phyloP scores from a whole-genome alignment of 2,329 filamentous ascomycete genomes.

The Aureobasidium leucospermi region DNA sequence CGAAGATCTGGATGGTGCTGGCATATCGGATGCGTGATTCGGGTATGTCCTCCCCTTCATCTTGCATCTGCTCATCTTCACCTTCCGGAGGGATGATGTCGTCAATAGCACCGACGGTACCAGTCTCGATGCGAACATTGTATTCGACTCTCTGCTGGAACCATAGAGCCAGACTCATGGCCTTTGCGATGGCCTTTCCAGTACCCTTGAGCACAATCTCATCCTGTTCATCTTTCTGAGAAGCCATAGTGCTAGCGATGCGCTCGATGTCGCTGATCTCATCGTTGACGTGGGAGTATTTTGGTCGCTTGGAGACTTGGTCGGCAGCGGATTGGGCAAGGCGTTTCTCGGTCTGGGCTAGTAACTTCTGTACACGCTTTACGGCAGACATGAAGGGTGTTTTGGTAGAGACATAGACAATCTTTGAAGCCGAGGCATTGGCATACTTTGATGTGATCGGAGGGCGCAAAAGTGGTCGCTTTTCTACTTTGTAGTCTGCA shows the following conservation, averaged over 20 bases:
- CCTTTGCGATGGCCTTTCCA: slow-evolving; percentile 59
- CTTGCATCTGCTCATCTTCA: slow-evolving; percentile 13
- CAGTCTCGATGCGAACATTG: slow-evolving; percentile 52
- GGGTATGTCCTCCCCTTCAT: slow-evolving; percentile 23
- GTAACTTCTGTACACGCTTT: slow-evolving; percentile 56
- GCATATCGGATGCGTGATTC: slow-evolving; percentile 29
- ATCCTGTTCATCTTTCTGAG: slow-evolving; percentile 33
- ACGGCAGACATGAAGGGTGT: slow-evolving; percentile 63
- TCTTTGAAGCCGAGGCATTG: slow-evolving; percentile 41
- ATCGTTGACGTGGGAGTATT: background rate
- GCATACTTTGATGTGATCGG: slow-evolving; percentile 48
- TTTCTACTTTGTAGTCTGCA: slow-evolving; percentile 42
- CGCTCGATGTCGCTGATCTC: slow-evolving; percentile 13
- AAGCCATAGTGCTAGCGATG: slow-evolving; percentile 20
- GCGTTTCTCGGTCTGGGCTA: slow-evolving; percentile 50
- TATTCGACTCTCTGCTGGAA: slow-evolving; percentile 57
- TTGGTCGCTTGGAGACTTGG: slow-evolving; percentile 20
- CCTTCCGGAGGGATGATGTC: slow-evolving; percentile 45
- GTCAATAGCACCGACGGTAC: slow-evolving; percentile 59
- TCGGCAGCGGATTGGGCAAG: slow-evolving; percentile 34
- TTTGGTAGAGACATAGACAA: slow-evolving; percentile 58
- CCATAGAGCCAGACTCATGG: slow-evolving; percentile 55
- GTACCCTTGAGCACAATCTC: slow-evolving; percentile 57
- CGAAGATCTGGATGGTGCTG: slow-evolving; percentile 19
- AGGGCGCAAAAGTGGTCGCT: slow-evolving; percentile 53